Evolutionary conservation across 768 basidiomycete species (phyloP).

Genomic region (Asterophora parasitica): DNA sequence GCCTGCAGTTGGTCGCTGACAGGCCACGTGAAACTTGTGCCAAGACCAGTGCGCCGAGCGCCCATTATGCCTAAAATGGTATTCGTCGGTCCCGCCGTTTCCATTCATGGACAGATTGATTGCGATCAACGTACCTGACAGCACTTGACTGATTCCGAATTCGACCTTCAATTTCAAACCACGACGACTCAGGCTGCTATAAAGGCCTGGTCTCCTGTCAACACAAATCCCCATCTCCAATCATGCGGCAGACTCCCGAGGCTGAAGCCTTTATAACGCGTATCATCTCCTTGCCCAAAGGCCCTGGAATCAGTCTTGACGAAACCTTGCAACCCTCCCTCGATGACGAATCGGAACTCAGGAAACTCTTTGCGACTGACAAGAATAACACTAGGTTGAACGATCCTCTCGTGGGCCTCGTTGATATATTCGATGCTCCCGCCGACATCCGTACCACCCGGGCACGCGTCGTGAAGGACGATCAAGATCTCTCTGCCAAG

Average conservation of each 20-base stretch:
- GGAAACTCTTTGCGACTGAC: constrained; percentile 53
- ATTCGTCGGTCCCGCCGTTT: not conserved
- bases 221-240: no score
- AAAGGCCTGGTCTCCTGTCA: no score
- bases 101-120: not conserved
- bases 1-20: no score
- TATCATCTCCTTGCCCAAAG: constrained; percentile 18
- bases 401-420: constrained; percentile 51
- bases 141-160: no score
- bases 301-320: constrained; percentile 34
- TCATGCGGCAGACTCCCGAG: constrained; percentile 22
- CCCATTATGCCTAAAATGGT: not conserved
- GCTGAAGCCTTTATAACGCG: constrained; percentile 21
- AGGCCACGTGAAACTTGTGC: no score
- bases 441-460: constrained; percentile 43
- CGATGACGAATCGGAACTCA: constrained; percentile 51
- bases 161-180: no score
- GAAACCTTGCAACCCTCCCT: constrained; percentile 47
- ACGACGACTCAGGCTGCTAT: not conserved
- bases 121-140: no score
- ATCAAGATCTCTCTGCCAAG: constrained; percentile 40
- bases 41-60: no score
- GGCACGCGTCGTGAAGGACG: constrained; percentile 42
- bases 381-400: constrained; percentile 37
- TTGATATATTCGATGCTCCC: constrained; percentile 53